These are phyloP conservation scores for Trypanosomatidae sp. DNA, from an alignment of 208 protist species.

Conservation along the genomic window DNA sequence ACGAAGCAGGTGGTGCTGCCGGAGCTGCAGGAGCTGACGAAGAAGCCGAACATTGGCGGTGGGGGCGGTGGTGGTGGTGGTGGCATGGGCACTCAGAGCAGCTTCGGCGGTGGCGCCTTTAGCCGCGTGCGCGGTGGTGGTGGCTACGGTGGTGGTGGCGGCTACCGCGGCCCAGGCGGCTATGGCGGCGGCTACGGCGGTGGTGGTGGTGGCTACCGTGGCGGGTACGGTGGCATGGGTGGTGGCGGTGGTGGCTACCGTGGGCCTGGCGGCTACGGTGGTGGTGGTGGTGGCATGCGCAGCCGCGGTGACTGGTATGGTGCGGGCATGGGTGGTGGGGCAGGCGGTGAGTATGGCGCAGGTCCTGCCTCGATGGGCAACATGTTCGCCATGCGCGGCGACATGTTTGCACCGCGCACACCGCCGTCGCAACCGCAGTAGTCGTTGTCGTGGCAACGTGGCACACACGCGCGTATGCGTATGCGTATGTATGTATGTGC, in stretches of 20 bases:
- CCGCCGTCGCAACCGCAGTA: no score
- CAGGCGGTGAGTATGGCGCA: background rate
- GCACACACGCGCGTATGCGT: no score
- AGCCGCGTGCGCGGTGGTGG: constrained; percentile 9
- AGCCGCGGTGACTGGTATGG: constrained; percentile 6
- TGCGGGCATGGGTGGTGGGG: background rate
- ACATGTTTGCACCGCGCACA: no score
- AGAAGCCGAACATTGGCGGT: constrained; percentile 49
- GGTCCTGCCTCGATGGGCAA: background rate
- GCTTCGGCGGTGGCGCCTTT: constrained; percentile 15
- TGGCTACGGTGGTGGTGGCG: constrained; percentile 6
- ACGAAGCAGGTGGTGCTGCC: constrained; percentile 69
- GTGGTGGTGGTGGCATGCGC: no score
- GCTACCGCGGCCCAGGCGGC: constrained; percentile 8
- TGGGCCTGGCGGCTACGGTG: background rate
- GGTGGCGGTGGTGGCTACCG: background rate
- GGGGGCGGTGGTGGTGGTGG: constrained; percentile 28
- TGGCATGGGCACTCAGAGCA: constrained; percentile 14
- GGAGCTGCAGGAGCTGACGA: constrained; percentile 59
- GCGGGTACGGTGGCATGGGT: background rate
- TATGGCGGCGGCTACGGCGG: constrained; percentile 12
- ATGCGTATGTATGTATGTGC: no score
- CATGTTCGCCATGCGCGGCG: background rate
- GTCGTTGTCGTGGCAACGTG: no score
- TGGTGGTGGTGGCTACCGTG: constrained; percentile 4